Evolutionary conservation across 176 grass and related monocot species (phyloP).

Genomic region (Oryza nivara): DNA sequence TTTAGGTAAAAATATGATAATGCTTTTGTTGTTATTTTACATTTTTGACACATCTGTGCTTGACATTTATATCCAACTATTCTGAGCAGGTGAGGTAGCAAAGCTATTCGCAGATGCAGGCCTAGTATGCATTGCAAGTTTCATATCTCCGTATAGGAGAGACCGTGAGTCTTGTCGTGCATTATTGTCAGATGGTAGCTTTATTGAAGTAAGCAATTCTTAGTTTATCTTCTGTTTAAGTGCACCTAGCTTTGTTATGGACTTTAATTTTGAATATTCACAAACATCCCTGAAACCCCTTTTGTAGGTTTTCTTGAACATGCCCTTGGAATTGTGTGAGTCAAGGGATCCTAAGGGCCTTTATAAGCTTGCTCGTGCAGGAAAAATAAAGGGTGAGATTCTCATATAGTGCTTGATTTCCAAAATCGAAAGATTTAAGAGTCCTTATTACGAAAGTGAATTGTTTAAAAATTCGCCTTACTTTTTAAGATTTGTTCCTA

Average conservation of each 20-base stretch:
- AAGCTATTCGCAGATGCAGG: conserved; percentile 94
- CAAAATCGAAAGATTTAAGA: not conserved
- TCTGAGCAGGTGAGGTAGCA: conserved; percentile 84
- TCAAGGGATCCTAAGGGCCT: conserved; percentile 94
- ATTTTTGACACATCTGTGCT: not conserved
- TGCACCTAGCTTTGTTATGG: not conserved
- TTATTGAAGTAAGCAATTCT: conserved; percentile 77
- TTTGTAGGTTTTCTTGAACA: conserved; percentile 94
- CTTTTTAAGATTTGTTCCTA: not conserved
- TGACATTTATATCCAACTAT: conserved; percentile 30
- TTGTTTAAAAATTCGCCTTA: not conserved
- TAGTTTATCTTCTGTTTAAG: not conserved
- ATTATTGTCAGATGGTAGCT: conserved; percentile 68
- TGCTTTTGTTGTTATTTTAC: not conserved
- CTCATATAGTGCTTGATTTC: conserved; percentile 21
- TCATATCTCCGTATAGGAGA: conserved; percentile 89
- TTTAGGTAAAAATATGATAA: not conserved
- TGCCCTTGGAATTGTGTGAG: conserved; percentile 94
- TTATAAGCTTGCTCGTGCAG: conserved; percentile 95
- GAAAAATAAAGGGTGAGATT: conserved; percentile 89
- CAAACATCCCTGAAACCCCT: not conserved
- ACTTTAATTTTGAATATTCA: not conserved
- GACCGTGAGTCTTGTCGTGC: conserved; percentile 87
- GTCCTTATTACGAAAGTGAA: not conserved
- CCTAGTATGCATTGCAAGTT: conserved; percentile 93